Conservation (phyloP, 306 rosid genomes). For the Malus fusca region DNA sequence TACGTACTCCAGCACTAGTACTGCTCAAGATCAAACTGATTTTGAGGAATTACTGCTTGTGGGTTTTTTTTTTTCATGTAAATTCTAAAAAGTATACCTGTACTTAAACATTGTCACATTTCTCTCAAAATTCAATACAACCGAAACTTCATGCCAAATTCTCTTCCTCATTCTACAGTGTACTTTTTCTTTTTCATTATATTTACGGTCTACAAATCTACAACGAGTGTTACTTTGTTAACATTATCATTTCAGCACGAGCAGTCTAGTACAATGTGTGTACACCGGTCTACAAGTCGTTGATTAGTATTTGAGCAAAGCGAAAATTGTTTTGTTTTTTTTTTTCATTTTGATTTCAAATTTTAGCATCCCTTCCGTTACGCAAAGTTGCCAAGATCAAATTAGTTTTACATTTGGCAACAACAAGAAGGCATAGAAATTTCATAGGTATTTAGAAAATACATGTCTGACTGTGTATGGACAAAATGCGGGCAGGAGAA, state of each 20-base stretch:
- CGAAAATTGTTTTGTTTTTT: no score
- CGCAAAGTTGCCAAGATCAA: no score
- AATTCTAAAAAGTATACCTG: background rate
- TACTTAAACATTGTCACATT: background rate
- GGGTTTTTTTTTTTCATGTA: background rate
- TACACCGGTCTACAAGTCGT: no score
- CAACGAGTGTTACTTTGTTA: background rate
- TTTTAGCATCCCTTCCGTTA: background rate
- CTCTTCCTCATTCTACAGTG: background rate
- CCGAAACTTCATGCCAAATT: background rate
- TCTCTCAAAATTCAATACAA: background rate
- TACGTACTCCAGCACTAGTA: background rate
- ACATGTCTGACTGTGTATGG: no score
- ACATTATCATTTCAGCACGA: background rate
- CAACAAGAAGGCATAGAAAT: no score
- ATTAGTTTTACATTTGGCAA: no score
- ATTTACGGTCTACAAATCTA: no score
- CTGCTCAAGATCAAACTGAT: background rate
- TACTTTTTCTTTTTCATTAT: no score
- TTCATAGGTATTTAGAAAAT: no score
- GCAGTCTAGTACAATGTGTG: no score
- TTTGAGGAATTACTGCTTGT: background rate
- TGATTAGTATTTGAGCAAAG: no score
- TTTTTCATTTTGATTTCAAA: no score
- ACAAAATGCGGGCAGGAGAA: background rate